phyloP scores from a whole-genome alignment of 2,329 filamentous ascomycete genomes.

The Colletotrichum noveboracense region DNA sequence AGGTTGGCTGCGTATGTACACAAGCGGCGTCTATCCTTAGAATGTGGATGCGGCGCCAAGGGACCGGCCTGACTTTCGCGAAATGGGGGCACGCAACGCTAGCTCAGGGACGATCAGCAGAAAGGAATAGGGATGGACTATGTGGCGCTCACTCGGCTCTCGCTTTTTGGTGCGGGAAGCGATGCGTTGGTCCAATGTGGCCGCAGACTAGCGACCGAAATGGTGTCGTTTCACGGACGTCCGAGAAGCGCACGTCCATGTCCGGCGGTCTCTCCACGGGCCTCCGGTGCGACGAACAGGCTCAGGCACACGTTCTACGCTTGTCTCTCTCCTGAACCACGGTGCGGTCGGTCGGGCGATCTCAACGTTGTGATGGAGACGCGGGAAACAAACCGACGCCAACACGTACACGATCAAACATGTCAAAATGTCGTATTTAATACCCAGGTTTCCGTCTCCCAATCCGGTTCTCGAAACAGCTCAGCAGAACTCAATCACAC shows the following conservation, averaged over 20 bases:
- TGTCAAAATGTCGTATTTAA: slow-evolving; percentile 11
- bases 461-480: not conserved
- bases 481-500: slow-evolving; percentile 5
- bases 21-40: not conserved
- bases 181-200: not conserved
- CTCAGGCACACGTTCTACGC: not conserved
- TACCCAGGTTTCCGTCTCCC: not conserved
- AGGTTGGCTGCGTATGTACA: not conserved
- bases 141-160: slow-evolving; percentile 14
- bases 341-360: not conserved
- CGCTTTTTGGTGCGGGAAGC: slow-evolving; percentile 19
- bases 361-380: not conserved
- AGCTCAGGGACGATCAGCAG: slow-evolving; percentile 8
- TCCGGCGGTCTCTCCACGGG: slow-evolving; percentile 21
- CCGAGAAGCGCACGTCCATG: slow-evolving; percentile 12
- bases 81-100: not conserved
- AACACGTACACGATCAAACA: not conserved
- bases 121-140: not conserved
- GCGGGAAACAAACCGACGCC: not conserved
- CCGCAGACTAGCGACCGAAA: slow-evolving; percentile 1
- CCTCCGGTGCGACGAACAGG: slow-evolving; percentile 11
- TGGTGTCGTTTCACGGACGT: slow-evolving; percentile 22
- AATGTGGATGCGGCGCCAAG: not conserved
- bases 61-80: not conserved
- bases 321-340: slow-evolving; percentile 5